These are phyloP conservation scores for Alternaria triticimaculans DNA, from an alignment of 2,329 filamentous ascomycete genomes.

Conservation along the genomic window DNA sequence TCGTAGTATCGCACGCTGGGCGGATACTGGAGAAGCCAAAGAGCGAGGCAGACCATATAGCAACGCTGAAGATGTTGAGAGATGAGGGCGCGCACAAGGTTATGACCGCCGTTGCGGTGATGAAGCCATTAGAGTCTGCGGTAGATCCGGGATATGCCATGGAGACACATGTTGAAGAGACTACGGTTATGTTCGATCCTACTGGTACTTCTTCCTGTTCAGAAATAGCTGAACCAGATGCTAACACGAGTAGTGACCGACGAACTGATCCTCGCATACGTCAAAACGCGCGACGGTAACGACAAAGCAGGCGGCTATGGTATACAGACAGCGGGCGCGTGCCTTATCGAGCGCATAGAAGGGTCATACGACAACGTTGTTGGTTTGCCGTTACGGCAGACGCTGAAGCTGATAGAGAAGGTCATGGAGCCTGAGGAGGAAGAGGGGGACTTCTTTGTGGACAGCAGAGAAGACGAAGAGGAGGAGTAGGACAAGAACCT, in stretches of 20 bases:
- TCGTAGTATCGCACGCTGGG: slow-evolving; percentile 79
- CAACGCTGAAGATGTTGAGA: slow-evolving; percentile 82
- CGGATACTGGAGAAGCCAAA: slow-evolving; percentile 90
- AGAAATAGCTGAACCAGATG: too few relatives aligned
- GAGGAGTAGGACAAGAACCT: background rate
- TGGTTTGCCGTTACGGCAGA: slow-evolving; percentile 81
- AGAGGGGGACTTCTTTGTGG: slow-evolving; percentile 38
- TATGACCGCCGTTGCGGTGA: slow-evolving; percentile 82
- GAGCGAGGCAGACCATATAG: slow-evolving; percentile 78
- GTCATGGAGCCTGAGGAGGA: slow-evolving; percentile 74
- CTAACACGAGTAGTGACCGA: slow-evolving; percentile 64
- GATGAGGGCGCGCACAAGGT: slow-evolving; percentile 82
- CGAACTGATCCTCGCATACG: slow-evolving; percentile 81
- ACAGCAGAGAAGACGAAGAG: slow-evolving; percentile 17
- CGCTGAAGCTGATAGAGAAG: slow-evolving; percentile 83
- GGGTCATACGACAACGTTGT: slow-evolving; percentile 94
- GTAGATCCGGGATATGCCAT: slow-evolving; percentile 85
- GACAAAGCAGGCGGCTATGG: slow-evolving; percentile 98
- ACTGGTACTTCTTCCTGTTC: slow-evolving; percentile 46
- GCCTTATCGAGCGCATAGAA: slow-evolving; percentile 87
- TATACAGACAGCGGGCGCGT: slow-evolving; percentile 84
- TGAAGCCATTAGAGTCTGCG: slow-evolving; percentile 82
- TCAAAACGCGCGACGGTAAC: slow-evolving; percentile 84
- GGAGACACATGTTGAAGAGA: slow-evolving; percentile 85
- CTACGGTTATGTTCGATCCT: slow-evolving; percentile 82